Evolutionary conservation across 306 rosid genomes (phyloP).

Genomic region (Abrus pulchellus): DNA sequence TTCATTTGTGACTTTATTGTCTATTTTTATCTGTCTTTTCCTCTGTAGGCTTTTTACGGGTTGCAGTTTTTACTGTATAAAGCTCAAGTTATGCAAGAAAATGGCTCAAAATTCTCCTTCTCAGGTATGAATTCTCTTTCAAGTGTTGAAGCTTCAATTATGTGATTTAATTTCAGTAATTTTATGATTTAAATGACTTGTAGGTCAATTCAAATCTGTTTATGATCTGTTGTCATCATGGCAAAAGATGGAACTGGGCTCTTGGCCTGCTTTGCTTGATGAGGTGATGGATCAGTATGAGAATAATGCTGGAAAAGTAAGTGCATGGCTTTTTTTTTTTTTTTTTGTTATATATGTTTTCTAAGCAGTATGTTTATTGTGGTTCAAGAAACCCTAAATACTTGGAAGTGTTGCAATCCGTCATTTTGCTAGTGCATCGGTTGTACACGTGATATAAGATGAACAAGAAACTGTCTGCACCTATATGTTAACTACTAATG

Average conservation of each 20-base stretch:
- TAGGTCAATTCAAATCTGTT: constrained; percentile 73
- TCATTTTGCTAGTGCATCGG: background rate
- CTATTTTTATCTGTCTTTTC: constrained; percentile 34
- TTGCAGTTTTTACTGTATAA: constrained; percentile 78
- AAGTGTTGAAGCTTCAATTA: background rate
- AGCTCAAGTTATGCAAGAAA: constrained; percentile 67
- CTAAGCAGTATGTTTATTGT: background rate
- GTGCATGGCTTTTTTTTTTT: constrained; percentile 16
- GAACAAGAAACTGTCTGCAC: background rate
- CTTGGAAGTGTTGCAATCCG: background rate
- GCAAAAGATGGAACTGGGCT: constrained; percentile 79
- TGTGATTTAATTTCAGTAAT: constrained; percentile 37
- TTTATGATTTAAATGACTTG: constrained; percentile 42
- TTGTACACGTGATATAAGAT: background rate
- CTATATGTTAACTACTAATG: no score
- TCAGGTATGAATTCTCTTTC: constrained; percentile 59
- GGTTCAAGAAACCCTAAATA: background rate
- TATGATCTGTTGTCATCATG: constrained; percentile 66
- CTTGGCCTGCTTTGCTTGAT: constrained; percentile 90
- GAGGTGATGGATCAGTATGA: constrained; percentile 81
- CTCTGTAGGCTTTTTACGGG: constrained; percentile 80
- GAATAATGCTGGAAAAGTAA: constrained; percentile 80
- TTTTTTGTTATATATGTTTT: constrained; percentile 5
- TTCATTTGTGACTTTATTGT: background rate
- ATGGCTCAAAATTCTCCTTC: constrained; percentile 67